These are phyloP conservation scores for Gyrodon lividus DNA, from an alignment of 768 basidiomycete genomes.

Conservation along the genomic window DNA sequence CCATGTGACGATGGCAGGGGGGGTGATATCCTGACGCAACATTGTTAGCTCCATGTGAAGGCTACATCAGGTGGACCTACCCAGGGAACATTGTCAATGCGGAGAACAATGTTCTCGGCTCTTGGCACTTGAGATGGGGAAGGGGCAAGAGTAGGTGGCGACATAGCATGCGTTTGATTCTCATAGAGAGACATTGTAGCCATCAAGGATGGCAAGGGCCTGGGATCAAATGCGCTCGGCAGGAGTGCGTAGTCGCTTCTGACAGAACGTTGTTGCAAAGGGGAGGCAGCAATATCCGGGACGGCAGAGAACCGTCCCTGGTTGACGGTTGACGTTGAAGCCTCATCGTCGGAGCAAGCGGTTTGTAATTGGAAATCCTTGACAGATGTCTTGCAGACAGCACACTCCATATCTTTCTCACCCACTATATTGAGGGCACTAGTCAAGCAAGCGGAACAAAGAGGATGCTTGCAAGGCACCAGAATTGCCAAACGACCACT, in stretches of 20 bases:
- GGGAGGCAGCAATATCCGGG: constrained; percentile 18
- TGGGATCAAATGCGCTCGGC: constrained; percentile 27
- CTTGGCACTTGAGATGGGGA: constrained; percentile 11
- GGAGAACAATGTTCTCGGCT: constrained; percentile 57
- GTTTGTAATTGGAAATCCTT: constrained; percentile 60
- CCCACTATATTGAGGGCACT: constrained; percentile 88
- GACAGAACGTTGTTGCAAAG: constrained; percentile 24
- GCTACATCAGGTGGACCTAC: constrained; percentile 40
- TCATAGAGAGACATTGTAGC: constrained; percentile 31
- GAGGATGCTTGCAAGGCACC: constrained; percentile 69
- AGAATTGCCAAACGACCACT: constrained; percentile 59
- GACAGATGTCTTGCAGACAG: constrained; percentile 71
- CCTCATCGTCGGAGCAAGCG: constrained; percentile 23
- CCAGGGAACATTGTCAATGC: constrained; percentile 91
- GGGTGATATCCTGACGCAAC: constrained; percentile 72
- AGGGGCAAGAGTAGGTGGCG: constrained; percentile 10
- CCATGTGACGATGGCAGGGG: constrained; percentile 67
- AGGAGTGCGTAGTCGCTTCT: constrained; percentile 27
- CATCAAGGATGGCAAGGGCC: constrained; percentile 32
- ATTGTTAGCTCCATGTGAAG: constrained; percentile 4
- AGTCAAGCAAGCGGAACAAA: constrained; percentile 81
- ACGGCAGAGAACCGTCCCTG: constrained; percentile 11
- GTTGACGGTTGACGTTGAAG: constrained; percentile 13
- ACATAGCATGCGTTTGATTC: constrained; percentile 16
- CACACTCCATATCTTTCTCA: constrained; percentile 85